Percentiles rank a stretch among this genome's conserved stretches.
phyloP scores from a whole-genome alignment of 306 rosid genomes.

The Aeschynomene evenia region DNA sequence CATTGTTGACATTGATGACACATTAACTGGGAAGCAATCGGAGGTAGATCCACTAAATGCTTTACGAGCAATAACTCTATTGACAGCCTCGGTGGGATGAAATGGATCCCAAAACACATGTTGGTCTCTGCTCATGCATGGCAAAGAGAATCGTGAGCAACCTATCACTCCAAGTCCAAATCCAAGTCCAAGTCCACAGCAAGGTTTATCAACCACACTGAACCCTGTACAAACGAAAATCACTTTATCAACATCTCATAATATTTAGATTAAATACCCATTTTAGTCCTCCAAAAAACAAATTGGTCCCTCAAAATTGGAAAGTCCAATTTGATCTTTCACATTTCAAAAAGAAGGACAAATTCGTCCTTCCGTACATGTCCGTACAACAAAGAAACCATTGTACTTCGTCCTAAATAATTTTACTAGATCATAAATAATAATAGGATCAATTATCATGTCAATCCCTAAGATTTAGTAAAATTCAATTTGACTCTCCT shows the following conservation, averaged over 20 bases:
- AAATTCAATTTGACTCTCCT: too few relatives aligned
- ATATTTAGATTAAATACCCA: too few relatives aligned
- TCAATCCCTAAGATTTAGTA: too few relatives aligned
- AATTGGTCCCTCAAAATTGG: too few relatives aligned
- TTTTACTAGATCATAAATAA: too few relatives aligned
- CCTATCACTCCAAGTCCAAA: conserved; percentile 30
- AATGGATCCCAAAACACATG: conserved; percentile 52
- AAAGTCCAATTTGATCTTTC: too few relatives aligned
- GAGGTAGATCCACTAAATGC: conserved; percentile 29
- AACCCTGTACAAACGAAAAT: conserved; percentile 31
- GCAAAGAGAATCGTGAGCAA: conserved; percentile 27
- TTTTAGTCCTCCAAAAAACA: too few relatives aligned
- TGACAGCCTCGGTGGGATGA: conserved; percentile 33
- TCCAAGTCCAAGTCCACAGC: conserved; percentile 48
- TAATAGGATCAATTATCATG: too few relatives aligned
- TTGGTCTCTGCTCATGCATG: conserved; percentile 35
- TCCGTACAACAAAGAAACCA: too few relatives aligned
- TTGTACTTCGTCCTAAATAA: too few relatives aligned
- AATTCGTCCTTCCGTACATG: too few relatives aligned
- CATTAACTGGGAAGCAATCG: conserved; percentile 35
- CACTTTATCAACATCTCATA: neutral
- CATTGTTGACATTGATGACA: conserved; percentile 32
- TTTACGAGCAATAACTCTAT: conserved; percentile 16
- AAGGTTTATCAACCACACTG: conserved; percentile 27
- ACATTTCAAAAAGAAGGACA: too few relatives aligned